phyloP scores from a whole-genome alignment of 2,329 filamentous ascomycete genomes.

The Aspergillus sp. region DNA sequence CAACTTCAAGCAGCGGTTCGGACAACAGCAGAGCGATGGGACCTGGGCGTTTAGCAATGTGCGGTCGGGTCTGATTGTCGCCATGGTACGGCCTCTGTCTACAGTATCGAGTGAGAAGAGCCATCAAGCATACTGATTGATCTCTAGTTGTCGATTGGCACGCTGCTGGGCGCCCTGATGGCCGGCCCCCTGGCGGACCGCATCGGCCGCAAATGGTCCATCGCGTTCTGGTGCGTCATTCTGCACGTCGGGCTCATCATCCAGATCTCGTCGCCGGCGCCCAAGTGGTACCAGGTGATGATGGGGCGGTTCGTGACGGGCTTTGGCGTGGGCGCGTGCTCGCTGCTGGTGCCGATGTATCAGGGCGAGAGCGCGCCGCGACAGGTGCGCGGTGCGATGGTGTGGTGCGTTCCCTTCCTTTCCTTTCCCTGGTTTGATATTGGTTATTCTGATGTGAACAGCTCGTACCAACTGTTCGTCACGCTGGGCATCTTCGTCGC shows the following conservation, averaged over 20 bases:
- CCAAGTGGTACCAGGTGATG: conserved; percentile 42
- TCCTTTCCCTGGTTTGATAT: conserved; percentile 39
- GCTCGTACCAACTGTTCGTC: conserved; percentile 47
- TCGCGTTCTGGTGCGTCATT: conserved; percentile 39
- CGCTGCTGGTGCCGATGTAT: conserved; percentile 63
- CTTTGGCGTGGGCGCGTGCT: conserved; percentile 68
- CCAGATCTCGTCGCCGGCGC: conserved; percentile 39
- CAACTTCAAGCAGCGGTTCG: conserved; percentile 39
- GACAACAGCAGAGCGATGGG: conserved; percentile 27
- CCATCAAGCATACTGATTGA: too few species aligned
- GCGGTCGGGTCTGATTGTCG: conserved; percentile 41
- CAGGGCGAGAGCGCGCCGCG: conserved; percentile 73
- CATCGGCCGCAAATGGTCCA: conserved; percentile 43
- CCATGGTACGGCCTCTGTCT: conserved; percentile 31
- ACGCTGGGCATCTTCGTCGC: conserved; percentile 45
- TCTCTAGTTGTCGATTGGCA: conserved; percentile 20
- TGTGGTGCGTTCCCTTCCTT: conserved; percentile 39
- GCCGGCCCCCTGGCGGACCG: conserved; percentile 45
- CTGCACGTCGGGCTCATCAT: conserved; percentile 42
- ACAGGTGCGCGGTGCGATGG: conserved; percentile 71
- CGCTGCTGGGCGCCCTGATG: conserved; percentile 42
- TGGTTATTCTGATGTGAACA: conserved; percentile 18
- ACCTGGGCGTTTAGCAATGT: conserved; percentile 35
- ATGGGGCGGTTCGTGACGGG: conserved; percentile 48
- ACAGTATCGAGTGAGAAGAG: too few species aligned